These are phyloP conservation scores for Scleroderma bovista DNA, from an alignment of 768 basidiomycete species.

Conservation along the genomic window DNA sequence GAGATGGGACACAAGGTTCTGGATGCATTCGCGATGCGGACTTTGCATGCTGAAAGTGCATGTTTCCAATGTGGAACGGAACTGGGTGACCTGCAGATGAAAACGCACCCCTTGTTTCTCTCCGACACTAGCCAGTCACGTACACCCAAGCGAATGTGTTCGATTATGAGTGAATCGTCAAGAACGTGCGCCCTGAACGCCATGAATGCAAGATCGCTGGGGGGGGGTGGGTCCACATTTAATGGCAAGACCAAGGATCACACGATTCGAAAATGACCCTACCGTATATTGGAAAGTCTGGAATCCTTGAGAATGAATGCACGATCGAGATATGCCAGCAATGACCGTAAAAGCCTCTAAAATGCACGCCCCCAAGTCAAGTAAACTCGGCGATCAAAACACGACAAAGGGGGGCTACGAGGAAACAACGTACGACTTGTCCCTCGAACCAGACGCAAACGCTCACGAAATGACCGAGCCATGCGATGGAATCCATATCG, in stretches of 20 bases:
- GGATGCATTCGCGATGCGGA: constrained; percentile 37
- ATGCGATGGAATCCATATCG: constrained; percentile 34
- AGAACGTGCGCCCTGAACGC: constrained; percentile 51
- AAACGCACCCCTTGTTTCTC: constrained; percentile 35
- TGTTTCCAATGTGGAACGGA: neutral
- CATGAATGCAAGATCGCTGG: constrained; percentile 52
- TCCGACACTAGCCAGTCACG: constrained; percentile 51
- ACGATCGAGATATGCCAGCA: constrained; percentile 71
- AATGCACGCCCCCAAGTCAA: constrained; percentile 1
- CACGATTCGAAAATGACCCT: too few relatives aligned
- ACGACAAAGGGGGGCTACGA: neutral
- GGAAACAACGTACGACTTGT: constrained; percentile 47
- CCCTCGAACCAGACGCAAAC: constrained; percentile 59
- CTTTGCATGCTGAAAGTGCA: constrained; percentile 31
- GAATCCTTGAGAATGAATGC: constrained; percentile 46
- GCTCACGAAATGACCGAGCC: constrained; percentile 54
- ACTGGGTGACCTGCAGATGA: constrained; percentile 1
- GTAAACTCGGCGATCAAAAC: neutral
- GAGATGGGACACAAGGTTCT: constrained; percentile 52
- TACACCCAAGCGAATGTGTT: constrained; percentile 41
- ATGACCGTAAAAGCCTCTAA: constrained; percentile 55
- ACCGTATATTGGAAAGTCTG: constrained; percentile 42
- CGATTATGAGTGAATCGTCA: constrained; percentile 37
- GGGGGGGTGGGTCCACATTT: too few relatives aligned
- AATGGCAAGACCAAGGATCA: too few relatives aligned